Percentiles rank a stretch among this genome's conserved stretches.
phyloP scores from a whole-genome alignment of 371 early-diverging fungal genomes.

The Sporodiniella umbellata region DNA sequence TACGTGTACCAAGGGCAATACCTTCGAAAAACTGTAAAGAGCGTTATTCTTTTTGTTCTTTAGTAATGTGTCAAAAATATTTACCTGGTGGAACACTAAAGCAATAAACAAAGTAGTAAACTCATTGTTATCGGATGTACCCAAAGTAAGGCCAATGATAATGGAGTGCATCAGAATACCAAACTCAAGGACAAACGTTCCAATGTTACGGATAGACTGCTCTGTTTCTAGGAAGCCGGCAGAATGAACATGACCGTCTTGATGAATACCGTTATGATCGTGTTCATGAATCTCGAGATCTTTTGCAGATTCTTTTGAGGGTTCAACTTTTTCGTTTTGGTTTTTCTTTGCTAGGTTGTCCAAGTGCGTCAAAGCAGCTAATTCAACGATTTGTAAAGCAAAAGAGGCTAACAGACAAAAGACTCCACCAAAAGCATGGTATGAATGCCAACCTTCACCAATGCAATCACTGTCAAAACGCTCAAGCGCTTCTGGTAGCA shows the following conservation, averaged over 20 bases:
- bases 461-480: slow-evolving; percentile 34
- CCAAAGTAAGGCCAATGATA: slow-evolving; percentile 81
- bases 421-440: slow-evolving; percentile 34
- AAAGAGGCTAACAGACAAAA: slow-evolving; percentile 38
- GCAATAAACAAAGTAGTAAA: slow-evolving; percentile 74
- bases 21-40: slow-evolving; percentile 52
- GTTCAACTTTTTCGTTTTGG: background rate
- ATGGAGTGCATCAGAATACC: slow-evolving; percentile 85
- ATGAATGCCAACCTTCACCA: slow-evolving; percentile 28
- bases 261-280: slow-evolving; percentile 19
- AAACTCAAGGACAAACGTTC: slow-evolving; percentile 68
- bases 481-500: slow-evolving; percentile 42
- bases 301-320: background rate
- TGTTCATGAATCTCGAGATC: slow-evolving; percentile 13
- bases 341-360: slow-evolving; percentile 13
- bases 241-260: slow-evolving; percentile 48
- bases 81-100: slow-evolving; percentile 80
- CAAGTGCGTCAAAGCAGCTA: slow-evolving; percentile 25
- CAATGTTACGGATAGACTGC: slow-evolving; percentile 26
- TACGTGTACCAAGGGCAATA: slow-evolving; percentile 51
- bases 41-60: too few species aligned
- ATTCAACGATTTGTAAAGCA: slow-evolving; percentile 30
- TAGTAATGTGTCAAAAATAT: background rate
- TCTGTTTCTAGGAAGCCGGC: slow-evolving; percentile 37
- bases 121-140: slow-evolving; percentile 55